A percentile compares a stretch with the other conserved stretches of the same genome.
These are phyloP conservation scores for Colletotrichum paranaense DNA, from an alignment of 2,329 filamentous ascomycete genomes.

Conservation along the genomic window DNA sequence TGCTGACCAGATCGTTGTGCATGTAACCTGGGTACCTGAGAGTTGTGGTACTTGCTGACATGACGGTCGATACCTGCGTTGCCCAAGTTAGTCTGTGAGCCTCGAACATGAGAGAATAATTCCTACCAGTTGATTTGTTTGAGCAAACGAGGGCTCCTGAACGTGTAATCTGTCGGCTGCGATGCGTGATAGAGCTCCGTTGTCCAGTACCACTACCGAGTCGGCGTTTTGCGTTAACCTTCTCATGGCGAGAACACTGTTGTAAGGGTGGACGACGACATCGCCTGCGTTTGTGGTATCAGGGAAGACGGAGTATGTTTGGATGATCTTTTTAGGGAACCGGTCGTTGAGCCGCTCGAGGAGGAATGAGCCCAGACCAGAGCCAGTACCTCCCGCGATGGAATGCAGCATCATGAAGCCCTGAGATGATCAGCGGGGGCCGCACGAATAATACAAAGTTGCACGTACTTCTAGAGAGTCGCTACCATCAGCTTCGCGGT, in stretches of 20 bases:
- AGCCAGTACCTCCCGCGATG: slow-evolving; percentile 96
- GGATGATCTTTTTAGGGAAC: slow-evolving; percentile 98
- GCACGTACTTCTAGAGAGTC: slow-evolving; percentile 85
- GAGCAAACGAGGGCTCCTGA: slow-evolving; percentile 94
- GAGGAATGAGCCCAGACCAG: slow-evolving; percentile 93
- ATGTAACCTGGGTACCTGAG: slow-evolving; percentile 98
- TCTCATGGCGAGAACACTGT: slow-evolving; percentile 92
- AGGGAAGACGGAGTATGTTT: slow-evolving; percentile 98
- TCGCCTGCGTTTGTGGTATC: slow-evolving; percentile 89
- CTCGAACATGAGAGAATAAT: not conserved
- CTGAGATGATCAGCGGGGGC: slow-evolving; percentile 51
- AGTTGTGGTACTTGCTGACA: slow-evolving; percentile 97
- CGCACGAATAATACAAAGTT: not conserved
- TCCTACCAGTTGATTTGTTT: slow-evolving; percentile 91
- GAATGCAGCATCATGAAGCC: slow-evolving; percentile 99
- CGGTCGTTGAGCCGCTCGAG: slow-evolving; percentile 96
- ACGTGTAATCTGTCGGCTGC: slow-evolving; percentile 95
- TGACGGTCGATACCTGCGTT: slow-evolving; percentile 87
- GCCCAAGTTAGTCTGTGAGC: slow-evolving; percentile 18
- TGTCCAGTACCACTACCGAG: slow-evolving; percentile 96
- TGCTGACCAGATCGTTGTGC: slow-evolving; percentile 99
- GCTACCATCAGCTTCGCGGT: slow-evolving; percentile 96
- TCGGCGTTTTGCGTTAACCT: slow-evolving; percentile 95
- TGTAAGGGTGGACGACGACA: slow-evolving; percentile 98
- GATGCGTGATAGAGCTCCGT: slow-evolving; percentile 92